Conservation (phyloP, 495 filamentous ascomycete genomes). For the Parmelia sp. region DNA sequence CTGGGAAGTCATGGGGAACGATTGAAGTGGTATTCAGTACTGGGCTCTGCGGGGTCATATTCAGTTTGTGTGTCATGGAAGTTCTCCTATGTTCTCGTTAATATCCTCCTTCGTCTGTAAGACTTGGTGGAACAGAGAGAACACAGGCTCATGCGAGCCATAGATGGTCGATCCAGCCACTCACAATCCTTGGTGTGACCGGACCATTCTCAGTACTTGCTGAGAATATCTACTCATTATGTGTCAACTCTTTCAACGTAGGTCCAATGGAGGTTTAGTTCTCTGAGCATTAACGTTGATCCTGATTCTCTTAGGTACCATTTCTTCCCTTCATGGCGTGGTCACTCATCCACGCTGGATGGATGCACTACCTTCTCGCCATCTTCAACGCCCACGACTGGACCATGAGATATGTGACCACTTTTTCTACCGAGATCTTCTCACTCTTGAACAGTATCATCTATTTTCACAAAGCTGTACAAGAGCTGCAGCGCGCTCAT, state of each 20-base stretch:
- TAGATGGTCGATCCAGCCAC: conserved; percentile 57
- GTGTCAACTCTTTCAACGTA: conserved; percentile 51
- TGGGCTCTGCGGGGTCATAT: conserved; percentile 60
- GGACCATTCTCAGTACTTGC: conserved; percentile 68
- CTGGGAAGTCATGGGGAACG: conserved; percentile 60
- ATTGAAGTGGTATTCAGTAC: conserved; percentile 70
- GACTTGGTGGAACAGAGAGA: background rate
- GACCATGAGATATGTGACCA: conserved; percentile 73
- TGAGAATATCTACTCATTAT: conserved; percentile 62
- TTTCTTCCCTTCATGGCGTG: conserved; percentile 71
- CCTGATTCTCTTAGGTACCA: conserved; percentile 40
- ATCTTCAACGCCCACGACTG: conserved; percentile 70
- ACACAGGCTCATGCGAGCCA: background rate
- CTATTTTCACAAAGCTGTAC: conserved; percentile 69
- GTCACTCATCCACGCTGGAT: conserved; percentile 62
- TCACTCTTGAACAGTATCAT: conserved; percentile 66
- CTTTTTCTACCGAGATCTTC: conserved; percentile 65
- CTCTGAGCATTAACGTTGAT: background rate
- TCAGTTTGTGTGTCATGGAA: conserved; percentile 47
- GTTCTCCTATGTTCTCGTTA: background rate
- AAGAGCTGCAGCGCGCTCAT: conserved; percentile 60
- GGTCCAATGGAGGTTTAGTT: background rate
- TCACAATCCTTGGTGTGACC: conserved; percentile 66
- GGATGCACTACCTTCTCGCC: conserved; percentile 65
- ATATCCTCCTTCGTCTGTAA: background rate